Conservation (phyloP, 306 rosid species). For the Herpetospermum pedunculosum region DNA sequence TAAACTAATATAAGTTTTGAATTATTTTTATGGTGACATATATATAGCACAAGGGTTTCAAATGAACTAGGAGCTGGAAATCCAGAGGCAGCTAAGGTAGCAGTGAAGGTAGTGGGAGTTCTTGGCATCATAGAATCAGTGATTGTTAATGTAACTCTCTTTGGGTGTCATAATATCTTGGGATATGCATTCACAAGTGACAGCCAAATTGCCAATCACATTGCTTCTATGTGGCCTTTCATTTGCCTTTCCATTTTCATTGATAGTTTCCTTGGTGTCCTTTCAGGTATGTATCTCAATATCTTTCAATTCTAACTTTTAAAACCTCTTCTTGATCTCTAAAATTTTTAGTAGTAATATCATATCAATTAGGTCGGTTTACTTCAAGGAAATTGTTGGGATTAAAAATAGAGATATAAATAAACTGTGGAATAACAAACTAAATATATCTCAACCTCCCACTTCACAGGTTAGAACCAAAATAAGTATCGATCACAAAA, state of each 20-base stretch:
- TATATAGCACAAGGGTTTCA: constrained; percentile 43
- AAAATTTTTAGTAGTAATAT: too few relatives aligned
- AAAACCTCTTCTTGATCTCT: too few relatives aligned
- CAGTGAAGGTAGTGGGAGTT: constrained; percentile 22
- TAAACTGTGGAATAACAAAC: too few relatives aligned
- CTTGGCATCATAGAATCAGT: constrained; percentile 32
- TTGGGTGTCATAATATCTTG: constrained; percentile 19
- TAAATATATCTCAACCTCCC: too few relatives aligned
- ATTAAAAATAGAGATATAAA: too few relatives aligned
- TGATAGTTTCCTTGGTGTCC: neutral
- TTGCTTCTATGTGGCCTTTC: constrained; percentile 12
- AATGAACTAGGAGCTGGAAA: constrained; percentile 63
- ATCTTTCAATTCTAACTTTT: too few relatives aligned
- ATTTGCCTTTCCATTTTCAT: constrained; percentile 4
- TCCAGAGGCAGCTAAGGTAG: constrained; percentile 28
- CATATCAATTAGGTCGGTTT: too few relatives aligned
- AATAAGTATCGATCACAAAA: too few relatives aligned
- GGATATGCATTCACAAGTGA: constrained; percentile 55
- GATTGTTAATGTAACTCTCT: constrained; percentile 18
- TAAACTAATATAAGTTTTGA: too few relatives aligned
- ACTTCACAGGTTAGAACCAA: too few relatives aligned
- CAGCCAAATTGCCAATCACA: constrained; percentile 28
- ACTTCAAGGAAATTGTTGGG: too few relatives aligned
- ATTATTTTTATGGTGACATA: too few relatives aligned
- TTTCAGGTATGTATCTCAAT: neutral